Percentiles rank a stretch among this genome's conserved stretches.
phyloP scores from a whole-genome alignment of 2,329 filamentous ascomycete genomes.

The Magnaporthales sp. region DNA sequence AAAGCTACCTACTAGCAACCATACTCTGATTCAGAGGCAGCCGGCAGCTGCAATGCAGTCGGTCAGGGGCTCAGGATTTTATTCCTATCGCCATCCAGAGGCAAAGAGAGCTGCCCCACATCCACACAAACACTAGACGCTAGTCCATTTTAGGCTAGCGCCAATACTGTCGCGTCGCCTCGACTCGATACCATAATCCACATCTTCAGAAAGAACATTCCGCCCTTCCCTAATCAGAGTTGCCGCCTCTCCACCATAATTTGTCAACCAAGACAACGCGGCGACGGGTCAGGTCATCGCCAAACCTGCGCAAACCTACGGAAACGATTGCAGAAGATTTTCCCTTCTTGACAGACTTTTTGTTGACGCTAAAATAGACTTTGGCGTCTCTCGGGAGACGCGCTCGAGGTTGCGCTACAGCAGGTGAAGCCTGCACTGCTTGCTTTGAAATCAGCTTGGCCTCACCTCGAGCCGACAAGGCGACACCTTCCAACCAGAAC shows the following conservation, averaged over 20 bases:
- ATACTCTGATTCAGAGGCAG: too few species aligned
- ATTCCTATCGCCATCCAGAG: neutral
- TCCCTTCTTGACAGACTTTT: neutral
- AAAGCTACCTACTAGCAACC: too few species aligned
- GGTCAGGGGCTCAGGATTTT: too few species aligned
- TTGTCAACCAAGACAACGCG: neutral
- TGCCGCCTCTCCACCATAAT: neutral
- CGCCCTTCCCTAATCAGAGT: neutral
- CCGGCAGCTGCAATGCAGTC: too few species aligned
- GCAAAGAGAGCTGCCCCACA: neutral
- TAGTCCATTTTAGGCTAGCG: neutral
- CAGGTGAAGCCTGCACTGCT: neutral
- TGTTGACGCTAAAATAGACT: neutral
- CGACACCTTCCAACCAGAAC: neutral
- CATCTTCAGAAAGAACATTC: slow-evolving; percentile 1
- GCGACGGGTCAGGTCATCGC: neutral
- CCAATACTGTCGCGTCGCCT: neutral
- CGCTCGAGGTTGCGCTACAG: neutral
- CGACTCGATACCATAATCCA: neutral
- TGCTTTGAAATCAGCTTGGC: slow-evolving; percentile 1
- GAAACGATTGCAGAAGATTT: neutral
- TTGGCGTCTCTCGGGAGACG: neutral
- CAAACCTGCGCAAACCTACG: neutral
- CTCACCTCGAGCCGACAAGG: neutral
- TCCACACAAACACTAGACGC: neutral